Base-by-base conservation (phyloP, 768 basidiomycete species). In the Xerocomus potaroensis region DNA sequence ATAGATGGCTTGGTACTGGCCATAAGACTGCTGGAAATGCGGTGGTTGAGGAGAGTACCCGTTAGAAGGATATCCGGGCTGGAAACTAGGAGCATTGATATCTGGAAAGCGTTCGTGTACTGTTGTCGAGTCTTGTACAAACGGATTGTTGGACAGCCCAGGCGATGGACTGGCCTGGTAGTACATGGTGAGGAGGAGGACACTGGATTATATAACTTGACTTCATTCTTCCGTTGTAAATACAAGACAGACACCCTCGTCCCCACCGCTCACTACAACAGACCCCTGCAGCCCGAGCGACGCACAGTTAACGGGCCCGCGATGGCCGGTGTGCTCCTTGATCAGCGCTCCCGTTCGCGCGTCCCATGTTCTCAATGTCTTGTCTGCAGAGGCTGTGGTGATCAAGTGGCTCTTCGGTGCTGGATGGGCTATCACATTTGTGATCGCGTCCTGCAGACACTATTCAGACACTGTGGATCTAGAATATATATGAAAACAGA, bases 351-450 rank as follows among this genome's bases (percentile, higher is more conserved):
- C 94, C 2, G 84, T 88, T 36, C 93, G 82, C 11, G 83, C 83
- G 64, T 99, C 95, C 95, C 94, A 98, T 11, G 93, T 94, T 49
- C 79, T 83, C 44, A 97, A 72, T 1, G 83, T 87, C 47, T 75
- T 81, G 67, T 99, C 96, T 2, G 89, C 89, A 8, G 91, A 95
- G 0, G 78, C 88, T 10, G 92, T 88, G 15, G 94, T 80, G 22
- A 99, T 66, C 21, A 95, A 71, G 59, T 94, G 78, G 2, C 80
- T 69, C 57, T 84, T 82, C 3, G 91, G 86, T 21, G 80, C 59
- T 0, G 91, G 90, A 50, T 87, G 86, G 8, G 78, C 73, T 15
- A 87, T 72, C 5, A 98, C 69, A 1, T 77, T 80, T 10, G 94
- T 97, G 41, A 98, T 79, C 3, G 92, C 84, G 60, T 96, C 92